Base-by-base conservation (phyloP, 495 filamentous ascomycete genomes). In the Trichoderma reesei region DNA sequence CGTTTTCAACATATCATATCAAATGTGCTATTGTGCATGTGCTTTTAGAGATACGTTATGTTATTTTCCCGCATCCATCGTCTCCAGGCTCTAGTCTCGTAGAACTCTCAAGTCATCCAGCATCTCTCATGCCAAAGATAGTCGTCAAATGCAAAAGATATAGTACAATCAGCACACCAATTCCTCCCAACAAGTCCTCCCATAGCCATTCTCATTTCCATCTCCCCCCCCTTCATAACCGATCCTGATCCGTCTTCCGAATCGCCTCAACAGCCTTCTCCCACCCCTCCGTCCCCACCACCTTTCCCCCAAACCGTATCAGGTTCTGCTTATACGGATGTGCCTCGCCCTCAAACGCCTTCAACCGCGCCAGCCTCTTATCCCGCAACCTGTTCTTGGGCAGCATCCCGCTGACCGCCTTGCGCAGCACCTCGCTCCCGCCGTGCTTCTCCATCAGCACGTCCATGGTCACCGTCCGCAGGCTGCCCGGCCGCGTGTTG, bases 241-340 rank as follows among this genome's bases (percentile, higher is more conserved):
- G 74, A 65, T 70, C 56, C 64, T 65, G 67, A 67, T 79, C 79
- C 26, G 71, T 71, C 61, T 74, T 71, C 61, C 79, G 65, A 33
- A 80, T 73, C 26, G 71, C 71, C 73, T 67, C 71, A 0, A 77
- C 77, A 13, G 72, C 70, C 59, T 73, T 73, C 63, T 68, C 71
- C 79, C 79, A 81, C 34, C 78, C 77, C 16, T 73, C 65, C 64
- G 75, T 72, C 14, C 81, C 83, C 5, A 81, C 75, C 68, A 78
- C 67, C 68, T 82, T 74, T 68, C 84, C 85, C 38, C 80, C 82
- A 67, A 94, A 87, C 71, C 81, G 87, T 9, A 96, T 72, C 64
- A 98, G 75, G 68, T 98, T 98, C 70, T 85, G 73, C 83, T 92
- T 90, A 74, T 96, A 97, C 39, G 95, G 94, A 79, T 98, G 94